A percentile compares a stretch with the other conserved stretches of the same genome.
phyloP scores from a whole-genome alignment of 306 rosid genomes.

The Fagus sylvatica region DNA sequence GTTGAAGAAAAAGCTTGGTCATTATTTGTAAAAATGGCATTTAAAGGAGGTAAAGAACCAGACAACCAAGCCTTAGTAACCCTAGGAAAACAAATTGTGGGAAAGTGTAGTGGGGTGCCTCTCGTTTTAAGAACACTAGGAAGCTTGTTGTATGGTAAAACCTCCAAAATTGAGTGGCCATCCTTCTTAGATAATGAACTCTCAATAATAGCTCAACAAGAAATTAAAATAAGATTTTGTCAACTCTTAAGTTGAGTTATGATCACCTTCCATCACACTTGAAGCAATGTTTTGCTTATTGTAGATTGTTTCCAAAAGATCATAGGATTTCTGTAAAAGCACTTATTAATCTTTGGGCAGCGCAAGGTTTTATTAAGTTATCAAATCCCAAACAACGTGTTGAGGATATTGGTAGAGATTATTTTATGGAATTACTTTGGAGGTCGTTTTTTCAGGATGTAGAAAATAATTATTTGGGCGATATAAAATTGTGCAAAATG shows the following conservation, averaged over 20 bases:
- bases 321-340: not conserved
- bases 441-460: conserved; percentile 24
- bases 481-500: conserved; percentile 18
- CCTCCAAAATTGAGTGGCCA: no score
- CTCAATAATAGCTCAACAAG: no score
- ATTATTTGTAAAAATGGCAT: no score
- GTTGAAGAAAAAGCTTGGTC: no score
- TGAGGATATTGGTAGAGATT: conserved; percentile 24
- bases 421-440: conserved; percentile 20
- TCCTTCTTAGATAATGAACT: no score
- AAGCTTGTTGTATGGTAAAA: not conserved
- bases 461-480: not conserved
- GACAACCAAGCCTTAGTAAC: fast-evolving
- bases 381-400: not conserved
- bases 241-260: conserved; percentile 27
- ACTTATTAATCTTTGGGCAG: not conserved
- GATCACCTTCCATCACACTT: conserved; percentile 23
- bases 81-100: no score
- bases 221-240: no score
- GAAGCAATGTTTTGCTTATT: conserved; percentile 30
- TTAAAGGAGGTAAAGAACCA: no score
- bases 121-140: not conserved
- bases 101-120: no score
- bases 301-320: conserved; percentile 22
- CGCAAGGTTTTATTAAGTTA: conserved; percentile 19